Evolutionary conservation across 1,139 yeast genomes (phyloP).

Genomic region (Trichomonascaceae sp.): DNA sequence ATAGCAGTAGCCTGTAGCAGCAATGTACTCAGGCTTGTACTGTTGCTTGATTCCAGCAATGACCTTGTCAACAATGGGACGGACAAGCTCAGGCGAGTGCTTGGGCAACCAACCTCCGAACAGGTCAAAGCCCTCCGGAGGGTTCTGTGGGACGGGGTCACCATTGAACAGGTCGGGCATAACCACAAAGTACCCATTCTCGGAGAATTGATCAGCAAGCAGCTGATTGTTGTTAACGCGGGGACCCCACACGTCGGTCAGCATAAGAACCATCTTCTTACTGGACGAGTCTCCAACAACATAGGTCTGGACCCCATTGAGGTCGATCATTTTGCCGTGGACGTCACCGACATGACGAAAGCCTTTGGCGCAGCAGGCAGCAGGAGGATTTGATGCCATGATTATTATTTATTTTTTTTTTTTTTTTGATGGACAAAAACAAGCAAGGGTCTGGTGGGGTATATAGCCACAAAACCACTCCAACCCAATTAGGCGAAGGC

Average conservation of each 20-base stretch:
- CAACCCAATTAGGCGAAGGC: too few species aligned
- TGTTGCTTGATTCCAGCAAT: conserved; percentile 25
- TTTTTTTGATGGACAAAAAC: too few species aligned
- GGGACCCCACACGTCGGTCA: conserved; percentile 61
- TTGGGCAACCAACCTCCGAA: conserved; percentile 39
- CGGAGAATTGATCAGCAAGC: conserved; percentile 61
- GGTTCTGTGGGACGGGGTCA: conserved; percentile 31
- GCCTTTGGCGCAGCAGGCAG: conserved; percentile 19
- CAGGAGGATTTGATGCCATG: conserved; percentile 22
- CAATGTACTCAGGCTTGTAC: conserved; percentile 38
- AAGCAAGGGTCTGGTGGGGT: too few species aligned
- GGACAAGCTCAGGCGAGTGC: conserved; percentile 39
- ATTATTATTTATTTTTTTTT: not conserved
- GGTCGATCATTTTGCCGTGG: conserved; percentile 30
- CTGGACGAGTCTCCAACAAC: conserved; percentile 36
- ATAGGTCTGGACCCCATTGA: conserved; percentile 43
- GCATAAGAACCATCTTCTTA: conserved; percentile 42
- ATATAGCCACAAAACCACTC: too few species aligned
- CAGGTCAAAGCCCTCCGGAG: conserved; percentile 26
- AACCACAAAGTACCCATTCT: conserved; percentile 50
- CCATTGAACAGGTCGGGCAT: conserved; percentile 61
- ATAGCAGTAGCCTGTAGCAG: conserved; percentile 67
- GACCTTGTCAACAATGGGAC: conserved; percentile 32
- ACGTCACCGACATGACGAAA: conserved; percentile 23
- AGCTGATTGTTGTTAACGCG: conserved; percentile 40